phyloP scores from a whole-genome alignment of 2,329 filamentous ascomycete species.

The Microcyclospora tardicrescens region DNA sequence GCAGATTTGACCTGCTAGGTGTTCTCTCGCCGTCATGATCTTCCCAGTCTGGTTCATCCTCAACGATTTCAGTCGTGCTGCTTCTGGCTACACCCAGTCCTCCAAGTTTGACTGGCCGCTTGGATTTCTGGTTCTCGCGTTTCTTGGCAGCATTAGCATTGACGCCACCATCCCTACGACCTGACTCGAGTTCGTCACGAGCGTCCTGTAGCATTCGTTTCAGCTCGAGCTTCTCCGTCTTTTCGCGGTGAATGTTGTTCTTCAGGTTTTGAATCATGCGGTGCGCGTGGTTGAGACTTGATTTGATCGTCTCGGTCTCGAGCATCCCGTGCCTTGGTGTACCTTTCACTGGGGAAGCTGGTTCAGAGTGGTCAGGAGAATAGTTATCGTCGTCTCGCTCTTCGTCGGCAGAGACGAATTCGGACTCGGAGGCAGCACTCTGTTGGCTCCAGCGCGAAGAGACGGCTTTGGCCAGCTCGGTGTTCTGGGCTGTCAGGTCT shows the following conservation, averaged over 20 bases:
- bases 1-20: conserved; percentile 35
- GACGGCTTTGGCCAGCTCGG: conserved; percentile 76
- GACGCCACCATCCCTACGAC: conserved; percentile 32
- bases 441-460: conserved; percentile 48
- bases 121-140: conserved; percentile 49
- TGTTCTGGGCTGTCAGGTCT: conserved; percentile 76
- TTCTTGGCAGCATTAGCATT: conserved; percentile 40
- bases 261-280: conserved; percentile 93
- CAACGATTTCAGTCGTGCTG: conserved; percentile 62
- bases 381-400: conserved; percentile 39
- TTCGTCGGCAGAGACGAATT: conserved; percentile 50
- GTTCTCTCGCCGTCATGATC: conserved; percentile 55
- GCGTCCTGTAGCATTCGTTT: conserved; percentile 92
- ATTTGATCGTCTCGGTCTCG: conserved; percentile 92
- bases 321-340: conserved; percentile 82
- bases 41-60: conserved; percentile 84
- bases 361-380: conserved; percentile 82
- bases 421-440: conserved; percentile 13
- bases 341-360: conserved; percentile 77
- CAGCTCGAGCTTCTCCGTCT: conserved; percentile 94
- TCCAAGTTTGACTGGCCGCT: conserved; percentile 62
- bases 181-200: conserved; percentile 72
- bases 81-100: conserved; percentile 63
- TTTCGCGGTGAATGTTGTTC: conserved; percentile 89
- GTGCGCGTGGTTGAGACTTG: conserved; percentile 85